Percentiles rank a stretch among this genome's conserved stretches.
Evolutionary conservation across 2,329 filamentous ascomycete species (phyloP).

Genomic region (Calonectria pauciramosa): DNA sequence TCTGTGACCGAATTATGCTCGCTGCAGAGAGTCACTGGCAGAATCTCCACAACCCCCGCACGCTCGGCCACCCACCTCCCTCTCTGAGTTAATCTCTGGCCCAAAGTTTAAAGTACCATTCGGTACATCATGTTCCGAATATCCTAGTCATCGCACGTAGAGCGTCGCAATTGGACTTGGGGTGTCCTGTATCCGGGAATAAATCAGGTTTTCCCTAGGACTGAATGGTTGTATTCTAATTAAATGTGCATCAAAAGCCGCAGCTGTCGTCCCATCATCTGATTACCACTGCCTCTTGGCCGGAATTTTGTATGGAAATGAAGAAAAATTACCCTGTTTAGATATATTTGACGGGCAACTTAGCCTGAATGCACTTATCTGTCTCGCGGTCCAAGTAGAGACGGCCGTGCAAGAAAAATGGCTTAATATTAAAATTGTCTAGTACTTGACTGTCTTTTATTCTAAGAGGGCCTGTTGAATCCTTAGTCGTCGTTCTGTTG

Average conservation of each 20-base stretch:
- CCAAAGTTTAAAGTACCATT: background rate
- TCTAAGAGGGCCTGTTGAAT: too few species aligned
- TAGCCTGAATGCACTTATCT: background rate
- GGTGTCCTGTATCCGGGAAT: background rate
- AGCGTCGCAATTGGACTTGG: too few species aligned
- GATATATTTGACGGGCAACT: background rate
- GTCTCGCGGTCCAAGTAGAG: background rate
- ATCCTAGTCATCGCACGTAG: too few species aligned
- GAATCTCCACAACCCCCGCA: constrained; percentile 1
- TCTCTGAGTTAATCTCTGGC: background rate
- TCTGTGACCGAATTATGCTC: background rate
- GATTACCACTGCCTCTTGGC: background rate
- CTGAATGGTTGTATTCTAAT: background rate
- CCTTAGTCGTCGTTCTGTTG: background rate
- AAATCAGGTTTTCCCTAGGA: background rate
- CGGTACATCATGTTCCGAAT: background rate
- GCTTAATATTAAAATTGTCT: background rate
- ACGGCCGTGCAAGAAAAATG: background rate
- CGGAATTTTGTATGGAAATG: background rate
- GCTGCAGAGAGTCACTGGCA: background rate
- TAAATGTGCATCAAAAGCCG: background rate
- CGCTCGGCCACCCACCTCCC: background rate
- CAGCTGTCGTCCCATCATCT: background rate
- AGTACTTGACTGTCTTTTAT: too few species aligned
- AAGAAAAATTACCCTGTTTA: background rate